A percentile compares a stretch with the other conserved stretches of the same genome.
Evolutionary conservation across 371 early-diverging fungal species (phyloP).

Genomic region (Lichtheimia corymbifera): DNA sequence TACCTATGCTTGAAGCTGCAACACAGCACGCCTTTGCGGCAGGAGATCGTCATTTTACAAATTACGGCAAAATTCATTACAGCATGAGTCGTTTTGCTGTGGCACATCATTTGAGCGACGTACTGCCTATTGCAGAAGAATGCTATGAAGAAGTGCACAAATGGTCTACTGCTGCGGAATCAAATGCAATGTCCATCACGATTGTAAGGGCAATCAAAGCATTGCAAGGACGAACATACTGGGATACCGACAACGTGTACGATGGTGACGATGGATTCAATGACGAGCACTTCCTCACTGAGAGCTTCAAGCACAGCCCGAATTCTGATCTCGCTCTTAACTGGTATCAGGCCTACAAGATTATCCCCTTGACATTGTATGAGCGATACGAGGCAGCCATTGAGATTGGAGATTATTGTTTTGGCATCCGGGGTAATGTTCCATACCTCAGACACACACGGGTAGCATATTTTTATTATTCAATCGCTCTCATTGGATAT

Average conservation of each 20-base stretch:
- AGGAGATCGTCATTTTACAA: slow-evolving; percentile 44
- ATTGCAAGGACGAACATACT: slow-evolving; percentile 39
- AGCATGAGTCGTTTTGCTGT: slow-evolving; percentile 20
- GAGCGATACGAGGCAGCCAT: slow-evolving; percentile 41
- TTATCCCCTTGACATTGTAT: slow-evolving; percentile 39
- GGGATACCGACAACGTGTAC: slow-evolving; percentile 25
- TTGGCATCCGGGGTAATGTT: slow-evolving; percentile 25
- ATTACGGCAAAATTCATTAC: slow-evolving; percentile 30
- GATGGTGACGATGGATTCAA: slow-evolving; percentile 49
- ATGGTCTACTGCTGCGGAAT: slow-evolving; percentile 37
- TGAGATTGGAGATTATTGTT: slow-evolving; percentile 26
- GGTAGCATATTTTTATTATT: slow-evolving; percentile 27
- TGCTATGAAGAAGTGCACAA: slow-evolving; percentile 38
- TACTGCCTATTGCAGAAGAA: slow-evolving; percentile 28
- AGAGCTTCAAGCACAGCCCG: slow-evolving; percentile 32
- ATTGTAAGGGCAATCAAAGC: slow-evolving; percentile 42
- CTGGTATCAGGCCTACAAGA: slow-evolving; percentile 41
- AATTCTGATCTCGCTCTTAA: slow-evolving; percentile 30
- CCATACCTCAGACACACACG: slow-evolving; percentile 40
- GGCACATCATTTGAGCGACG: slow-evolving; percentile 22
- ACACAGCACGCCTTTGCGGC: slow-evolving; percentile 16
- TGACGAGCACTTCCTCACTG: slow-evolving; percentile 36
- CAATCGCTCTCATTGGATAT: slow-evolving; percentile 37
- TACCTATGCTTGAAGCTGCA: slow-evolving; percentile 13
- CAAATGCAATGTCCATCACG: slow-evolving; percentile 30